Base-by-base conservation (phyloP, 805 yeast genomes). In the Yarrowia osloensis region DNA sequence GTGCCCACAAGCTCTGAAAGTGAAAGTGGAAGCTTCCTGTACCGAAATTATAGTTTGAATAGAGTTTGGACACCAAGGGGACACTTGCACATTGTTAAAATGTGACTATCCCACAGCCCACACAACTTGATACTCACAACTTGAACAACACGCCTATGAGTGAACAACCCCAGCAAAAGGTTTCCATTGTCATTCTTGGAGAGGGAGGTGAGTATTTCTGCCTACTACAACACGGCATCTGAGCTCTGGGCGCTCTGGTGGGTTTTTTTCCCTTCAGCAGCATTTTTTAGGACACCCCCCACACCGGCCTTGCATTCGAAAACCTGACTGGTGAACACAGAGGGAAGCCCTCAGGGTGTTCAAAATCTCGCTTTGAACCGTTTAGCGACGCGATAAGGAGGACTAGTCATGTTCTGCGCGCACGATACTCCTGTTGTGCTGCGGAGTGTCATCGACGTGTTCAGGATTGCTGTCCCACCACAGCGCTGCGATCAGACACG, bases 111-210 rank as follows among this genome's bases (percentile, higher is more conserved):
- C 61, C 61, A 54, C 61, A 21, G 61, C 61, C 44, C 61, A 35
- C 61, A 35, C 61, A 35, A 54, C 61, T 57, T 57, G 63, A 39
- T 35, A 39, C 35, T 40, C 28, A 19, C 35, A 39, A 11, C 42
- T 39, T 26, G 37, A 57, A 57, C 47, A 39, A 39, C 49, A 39
- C 44, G 31, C 49, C 49, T 40, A 57, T 57, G 63, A 57, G 63
- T 40, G 63, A 57, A 57, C 66, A 44, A 19, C 66, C 52, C 40
- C 66, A 52, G 35, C 67, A 69, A 57, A 70, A 69, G 65, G 69
- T 75, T 57, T 69, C 75, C 21, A 69, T 75, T 46, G 77, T 72
- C 44, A 72, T 75, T 50, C 73, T 75, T 42, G 77, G 77, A 57
- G 77, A 75, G 47, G 77, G 77, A 68, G 77, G 77, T 74, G 67